phyloP scores from a whole-genome alignment of 1,139 yeast species.

The Taiozyma sp. region DNA sequence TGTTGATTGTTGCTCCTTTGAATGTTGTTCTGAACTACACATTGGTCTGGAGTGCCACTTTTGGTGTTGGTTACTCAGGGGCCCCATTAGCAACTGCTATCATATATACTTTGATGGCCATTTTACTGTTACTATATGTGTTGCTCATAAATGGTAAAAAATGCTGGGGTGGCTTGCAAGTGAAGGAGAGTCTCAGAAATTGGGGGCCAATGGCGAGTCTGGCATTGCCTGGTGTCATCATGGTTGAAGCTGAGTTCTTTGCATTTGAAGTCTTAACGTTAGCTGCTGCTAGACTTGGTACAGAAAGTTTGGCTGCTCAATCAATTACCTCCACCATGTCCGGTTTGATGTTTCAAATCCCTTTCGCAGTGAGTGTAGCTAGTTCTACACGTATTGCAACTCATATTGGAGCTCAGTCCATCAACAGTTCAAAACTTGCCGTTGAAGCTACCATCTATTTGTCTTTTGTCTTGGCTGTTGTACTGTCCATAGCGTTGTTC shows the following conservation, averaged over 20 bases:
- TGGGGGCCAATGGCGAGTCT: constrained; percentile 33
- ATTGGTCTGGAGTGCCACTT: constrained; percentile 29
- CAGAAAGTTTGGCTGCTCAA: constrained; percentile 37
- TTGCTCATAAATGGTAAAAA: constrained; percentile 36
- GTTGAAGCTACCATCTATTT: constrained; percentile 26
- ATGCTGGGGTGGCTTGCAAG: constrained; percentile 35
- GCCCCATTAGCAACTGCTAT: constrained; percentile 37
- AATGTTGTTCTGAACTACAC: constrained; percentile 31
- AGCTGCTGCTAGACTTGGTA: constrained; percentile 36
- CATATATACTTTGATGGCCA: constrained; percentile 33
- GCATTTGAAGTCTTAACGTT: constrained; percentile 38
- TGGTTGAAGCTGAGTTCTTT: constrained; percentile 38
- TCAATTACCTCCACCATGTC: constrained; percentile 36
- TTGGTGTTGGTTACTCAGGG: constrained; percentile 35
- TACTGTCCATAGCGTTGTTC: constrained; percentile 27
- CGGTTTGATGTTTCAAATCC: constrained; percentile 34
- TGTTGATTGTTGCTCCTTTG: constrained; percentile 34
- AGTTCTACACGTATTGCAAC: constrained; percentile 36
- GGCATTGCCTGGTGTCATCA: constrained; percentile 37
- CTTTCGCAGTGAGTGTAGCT: constrained; percentile 37
- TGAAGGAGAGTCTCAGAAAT: constrained; percentile 24
- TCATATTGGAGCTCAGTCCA: constrained; percentile 30
- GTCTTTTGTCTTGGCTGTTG: constrained; percentile 24
- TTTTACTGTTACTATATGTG: constrained; percentile 27
- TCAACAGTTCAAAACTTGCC: constrained; percentile 27